Evolutionary conservation across 2,329 filamentous ascomycete genomes (phyloP).

Genomic region (Beauveria pseudobassiana): DNA sequence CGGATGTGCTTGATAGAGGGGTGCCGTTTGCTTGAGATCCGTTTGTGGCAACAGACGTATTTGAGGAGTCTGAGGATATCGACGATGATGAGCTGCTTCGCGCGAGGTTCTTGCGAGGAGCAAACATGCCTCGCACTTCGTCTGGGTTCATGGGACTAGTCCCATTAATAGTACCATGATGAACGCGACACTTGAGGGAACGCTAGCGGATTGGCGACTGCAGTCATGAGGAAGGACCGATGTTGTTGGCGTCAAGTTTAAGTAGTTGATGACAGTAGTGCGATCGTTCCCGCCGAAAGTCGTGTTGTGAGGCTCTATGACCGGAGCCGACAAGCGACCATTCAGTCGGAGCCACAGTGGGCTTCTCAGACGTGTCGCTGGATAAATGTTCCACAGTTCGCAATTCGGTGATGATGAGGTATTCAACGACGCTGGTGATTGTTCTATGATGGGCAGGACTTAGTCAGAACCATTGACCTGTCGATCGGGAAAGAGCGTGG

Average conservation of each 20-base stretch:
- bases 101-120: slow-evolving; percentile 79
- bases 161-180: slow-evolving; percentile 54
- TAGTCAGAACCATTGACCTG: not conserved
- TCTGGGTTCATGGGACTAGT: slow-evolving; percentile 69
- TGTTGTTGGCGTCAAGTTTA: slow-evolving; percentile 15
- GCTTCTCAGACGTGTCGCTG: not conserved
- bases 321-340: slow-evolving; percentile 7
- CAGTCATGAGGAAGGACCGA: slow-evolving; percentile 50
- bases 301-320: slow-evolving; percentile 1
- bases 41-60: slow-evolving; percentile 56
- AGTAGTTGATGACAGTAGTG: slow-evolving; percentile 15
- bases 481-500: not conserved
- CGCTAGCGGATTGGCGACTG: slow-evolving; percentile 57
- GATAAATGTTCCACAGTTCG: not conserved
- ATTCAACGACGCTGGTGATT: not conserved
- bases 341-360: slow-evolving; percentile 7
- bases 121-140: slow-evolving; percentile 80
- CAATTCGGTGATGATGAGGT: not conserved
- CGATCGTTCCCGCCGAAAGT: slow-evolving; percentile 7
- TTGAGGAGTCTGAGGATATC: slow-evolving; percentile 58
- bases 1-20: slow-evolving; percentile 37
- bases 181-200: slow-evolving; percentile 57
- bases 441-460: slow-evolving; percentile 1
- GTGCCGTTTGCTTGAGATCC: slow-evolving; percentile 56
- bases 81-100: slow-evolving; percentile 89